Evolutionary conservation across 2,329 filamentous ascomycete species (phyloP), one percentile per base, ranked within the genome.

Genomic region (Pseudocercospora eumusae): DNA sequence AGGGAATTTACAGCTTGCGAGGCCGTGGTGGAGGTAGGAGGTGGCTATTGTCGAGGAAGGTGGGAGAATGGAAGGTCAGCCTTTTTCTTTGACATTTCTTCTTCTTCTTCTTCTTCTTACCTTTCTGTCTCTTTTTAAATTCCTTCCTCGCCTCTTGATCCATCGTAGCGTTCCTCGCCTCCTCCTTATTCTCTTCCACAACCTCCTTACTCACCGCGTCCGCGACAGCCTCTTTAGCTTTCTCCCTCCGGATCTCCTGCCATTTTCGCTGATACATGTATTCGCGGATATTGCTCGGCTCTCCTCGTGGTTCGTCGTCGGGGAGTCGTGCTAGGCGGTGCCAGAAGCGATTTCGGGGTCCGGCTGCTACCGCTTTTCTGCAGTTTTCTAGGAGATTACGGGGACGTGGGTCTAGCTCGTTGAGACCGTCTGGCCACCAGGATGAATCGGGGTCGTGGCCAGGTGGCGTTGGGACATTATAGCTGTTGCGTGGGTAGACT

Each of bases 401-500:
- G 0, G 52, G 52, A 7, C 52, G 52, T 1, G 52, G 27, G 15
- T 54, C 52, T 6, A 54, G 8, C 0, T 11, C 3, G n/a, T 36
- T 36, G 27, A 54, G 52, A 9, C 52, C 10, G 9, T 54, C 52
- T 11, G 52, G 52, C 52, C 52, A 54, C 18, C 18, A 54, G 9
- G 2, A 54, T n/a, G 20, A 15, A 15, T 40, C 52, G 7, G 5
- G 7, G 3, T 33, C 9, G 28, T 5, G 2, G 10, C 36, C 52
- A 3, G 8, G 1, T 18, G 52, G 52, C 6, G 52, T 6, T 6
- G 25, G 6, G 11, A 54, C 4, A 10, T 21, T n/a, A 15, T 54
- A 54, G 52, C 52, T 54, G 28, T 54, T 54, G 52, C 52, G 52
- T 40, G 52, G 52, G 15, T 54, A 54, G 9, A 10, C 33, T 21